These are phyloP conservation scores for Ceratobasidium sp. DNA, from an alignment of 1,284 basidiomycete species.

Conservation along the genomic window DNA sequence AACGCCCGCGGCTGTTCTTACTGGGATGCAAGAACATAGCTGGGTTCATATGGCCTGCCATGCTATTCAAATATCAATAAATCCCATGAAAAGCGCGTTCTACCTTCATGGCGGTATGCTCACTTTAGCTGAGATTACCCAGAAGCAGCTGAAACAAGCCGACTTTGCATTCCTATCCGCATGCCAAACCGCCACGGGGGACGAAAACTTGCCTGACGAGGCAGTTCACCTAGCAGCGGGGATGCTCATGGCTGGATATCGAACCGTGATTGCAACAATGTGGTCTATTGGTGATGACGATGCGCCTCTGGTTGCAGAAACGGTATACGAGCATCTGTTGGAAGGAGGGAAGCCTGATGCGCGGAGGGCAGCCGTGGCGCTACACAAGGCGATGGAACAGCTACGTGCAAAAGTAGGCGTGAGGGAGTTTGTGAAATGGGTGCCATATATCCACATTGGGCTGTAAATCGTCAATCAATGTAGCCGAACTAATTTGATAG, in stretches of 20 bases:
- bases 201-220: slow-evolving; percentile 1
- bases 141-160: not conserved
- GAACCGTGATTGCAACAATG: slow-evolving; percentile 26
- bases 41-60: slow-evolving; percentile 25
- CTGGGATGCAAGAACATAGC: not conserved
- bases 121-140: not conserved
- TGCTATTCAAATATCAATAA: not conserved
- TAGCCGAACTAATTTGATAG: too few species aligned
- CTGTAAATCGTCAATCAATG: too few species aligned
- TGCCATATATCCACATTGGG: slow-evolving; percentile 1
- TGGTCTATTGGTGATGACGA: slow-evolving; percentile 21
- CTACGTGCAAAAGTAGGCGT: not conserved
- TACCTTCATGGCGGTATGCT: not conserved
- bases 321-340: slow-evolving; percentile 6
- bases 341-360: not conserved
- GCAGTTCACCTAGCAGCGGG: slow-evolving; percentile 7
- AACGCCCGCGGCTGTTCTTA: not conserved
- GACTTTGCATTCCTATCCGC: slow-evolving; percentile 19
- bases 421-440: not conserved
- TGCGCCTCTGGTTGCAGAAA: slow-evolving; percentile 10
- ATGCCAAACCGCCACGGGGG: not conserved
- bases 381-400: not conserved
- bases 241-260: slow-evolving; percentile 10
- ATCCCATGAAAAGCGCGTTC: not conserved
- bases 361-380: not conserved